phyloP scores from a whole-genome alignment of 2,329 filamentous ascomycete species.

The Tolypocladium album region DNA sequence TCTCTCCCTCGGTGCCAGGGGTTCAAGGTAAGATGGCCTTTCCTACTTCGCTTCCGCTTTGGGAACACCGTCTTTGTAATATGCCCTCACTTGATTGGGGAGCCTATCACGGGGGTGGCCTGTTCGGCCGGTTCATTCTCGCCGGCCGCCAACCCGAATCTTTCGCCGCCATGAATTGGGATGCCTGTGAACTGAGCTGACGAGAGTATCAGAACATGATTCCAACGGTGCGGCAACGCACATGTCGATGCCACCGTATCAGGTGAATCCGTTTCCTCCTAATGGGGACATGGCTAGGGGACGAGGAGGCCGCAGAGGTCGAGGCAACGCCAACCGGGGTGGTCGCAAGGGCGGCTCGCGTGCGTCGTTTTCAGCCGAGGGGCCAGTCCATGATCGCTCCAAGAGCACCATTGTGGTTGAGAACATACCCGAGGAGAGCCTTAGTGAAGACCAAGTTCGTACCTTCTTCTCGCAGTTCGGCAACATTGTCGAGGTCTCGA shows the following conservation, averaged over 20 bases:
- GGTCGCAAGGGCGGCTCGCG: constrained; percentile 26
- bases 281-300: constrained; percentile 15
- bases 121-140: neutral
- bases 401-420: constrained; percentile 66
- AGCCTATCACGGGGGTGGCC: neutral
- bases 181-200: constrained; percentile 4
- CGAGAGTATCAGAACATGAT: constrained; percentile 17
- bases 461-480: constrained; percentile 67
- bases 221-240: constrained; percentile 17
- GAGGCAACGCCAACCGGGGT: constrained; percentile 16
- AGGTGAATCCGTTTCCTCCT: constrained; percentile 10
- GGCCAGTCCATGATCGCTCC: constrained; percentile 49
- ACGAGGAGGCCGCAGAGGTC: constrained; percentile 24
- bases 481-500: constrained; percentile 47
- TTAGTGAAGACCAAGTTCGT: constrained; percentile 53
- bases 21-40: constrained; percentile 14
- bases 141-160: neutral
- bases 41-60: neutral
- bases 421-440: constrained; percentile 63
- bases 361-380: constrained; percentile 53
- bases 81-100: neutral
- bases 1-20: constrained; percentile 14
- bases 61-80: no score
- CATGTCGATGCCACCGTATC: constrained; percentile 7
- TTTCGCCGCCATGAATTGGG: neutral